Conservation (phyloP, 176 grass and related monocot genomes). For the Oryza glumipatula region DNA sequence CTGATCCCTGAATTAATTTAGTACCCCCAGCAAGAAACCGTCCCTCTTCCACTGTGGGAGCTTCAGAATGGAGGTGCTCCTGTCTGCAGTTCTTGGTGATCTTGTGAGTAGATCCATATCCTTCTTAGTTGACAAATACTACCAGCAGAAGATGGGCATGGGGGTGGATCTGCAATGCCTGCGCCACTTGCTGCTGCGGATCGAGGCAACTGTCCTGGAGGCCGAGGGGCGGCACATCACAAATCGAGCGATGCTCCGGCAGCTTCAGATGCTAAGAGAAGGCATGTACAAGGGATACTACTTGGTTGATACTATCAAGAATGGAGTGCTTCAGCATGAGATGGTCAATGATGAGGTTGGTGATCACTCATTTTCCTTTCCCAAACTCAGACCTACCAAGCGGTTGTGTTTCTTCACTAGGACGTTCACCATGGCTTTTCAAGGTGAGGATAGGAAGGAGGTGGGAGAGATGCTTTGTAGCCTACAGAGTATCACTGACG, state of each 20-base stretch:
- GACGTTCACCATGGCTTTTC: no score
- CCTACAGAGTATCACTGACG: no score
- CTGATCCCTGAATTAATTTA: not conserved
- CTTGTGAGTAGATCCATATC: not conserved
- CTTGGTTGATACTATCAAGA: no score
- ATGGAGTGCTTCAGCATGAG: no score
- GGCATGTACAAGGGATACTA: no score
- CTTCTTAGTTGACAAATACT: not conserved
- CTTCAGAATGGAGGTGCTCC: not conserved
- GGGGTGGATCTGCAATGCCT: not conserved
- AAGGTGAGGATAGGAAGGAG: no score
- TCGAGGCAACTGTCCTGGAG: not conserved
- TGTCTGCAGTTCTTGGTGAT: not conserved
- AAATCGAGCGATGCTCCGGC: not conserved
- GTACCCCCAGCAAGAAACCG: not conserved
- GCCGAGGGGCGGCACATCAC: slow-evolving; percentile 13
- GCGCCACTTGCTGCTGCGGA: not conserved
- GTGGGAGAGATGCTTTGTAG: no score
- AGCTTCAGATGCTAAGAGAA: slow-evolving; percentile 14
- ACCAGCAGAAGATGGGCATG: not conserved
- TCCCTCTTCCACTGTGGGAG: not conserved
- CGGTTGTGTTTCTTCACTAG: no score
- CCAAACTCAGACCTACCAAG: no score
- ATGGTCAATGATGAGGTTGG: no score
- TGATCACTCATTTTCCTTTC: no score